Evolutionary conservation across 306 rosid genomes (phyloP).

Genomic region (Quercus aquifolioides): DNA sequence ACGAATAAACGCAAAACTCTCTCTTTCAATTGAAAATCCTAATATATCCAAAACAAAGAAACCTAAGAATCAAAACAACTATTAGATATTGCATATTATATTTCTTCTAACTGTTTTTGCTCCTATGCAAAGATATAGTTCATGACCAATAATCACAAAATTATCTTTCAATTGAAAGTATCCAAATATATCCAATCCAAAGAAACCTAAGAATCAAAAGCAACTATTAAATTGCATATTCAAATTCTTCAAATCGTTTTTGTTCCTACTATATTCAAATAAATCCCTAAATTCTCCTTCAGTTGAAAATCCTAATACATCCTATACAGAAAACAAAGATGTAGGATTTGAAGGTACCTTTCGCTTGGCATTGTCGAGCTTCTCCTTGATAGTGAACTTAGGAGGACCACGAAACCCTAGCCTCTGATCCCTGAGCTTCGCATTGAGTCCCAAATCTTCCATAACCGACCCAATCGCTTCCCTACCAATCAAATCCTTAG

Average conservation of each 20-base stretch:
- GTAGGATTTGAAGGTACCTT: conserved; percentile 48
- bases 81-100: neutral
- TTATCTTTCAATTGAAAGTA: no score
- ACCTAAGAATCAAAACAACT: neutral
- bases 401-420: conserved; percentile 75
- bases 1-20: no score
- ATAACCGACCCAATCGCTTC: conserved; percentile 72
- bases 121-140: no score
- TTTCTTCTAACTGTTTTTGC: no score
- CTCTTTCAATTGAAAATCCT: neutral
- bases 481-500: conserved; percentile 65
- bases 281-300: no score
- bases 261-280: no score
- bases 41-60: neutral
- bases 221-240: no score
- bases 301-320: neutral
- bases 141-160: no score
- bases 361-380: conserved; percentile 50
- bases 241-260: no score
- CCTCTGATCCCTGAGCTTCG: conserved; percentile 61
- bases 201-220: no score
- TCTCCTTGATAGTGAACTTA: conserved; percentile 71
- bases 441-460: conserved; percentile 82
- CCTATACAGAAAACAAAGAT: neutral
- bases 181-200: no score